Conservation (phyloP, 495 filamentous ascomycete genomes). For the Annulohypoxylon nitens region DNA sequence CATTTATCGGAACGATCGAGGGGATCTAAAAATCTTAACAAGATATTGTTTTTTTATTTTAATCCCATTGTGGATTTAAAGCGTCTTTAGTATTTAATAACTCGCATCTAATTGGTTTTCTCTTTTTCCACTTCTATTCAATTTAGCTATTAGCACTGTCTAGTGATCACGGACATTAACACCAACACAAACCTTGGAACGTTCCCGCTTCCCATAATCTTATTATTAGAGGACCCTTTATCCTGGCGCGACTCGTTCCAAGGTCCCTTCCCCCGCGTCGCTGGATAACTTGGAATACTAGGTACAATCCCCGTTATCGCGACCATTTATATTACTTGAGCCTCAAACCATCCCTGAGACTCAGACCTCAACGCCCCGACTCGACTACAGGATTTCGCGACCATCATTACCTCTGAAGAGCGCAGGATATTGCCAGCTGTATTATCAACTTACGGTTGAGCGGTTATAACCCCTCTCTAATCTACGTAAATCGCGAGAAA, state of each 20-base stretch:
- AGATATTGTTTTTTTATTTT: neutral
- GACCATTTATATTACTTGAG: slow-evolving; percentile 25
- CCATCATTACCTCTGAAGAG: neutral
- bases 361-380: slow-evolving; percentile 20
- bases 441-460: slow-evolving; percentile 24
- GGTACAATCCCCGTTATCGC: slow-evolving; percentile 26
- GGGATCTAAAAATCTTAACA: neutral
- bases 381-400: slow-evolving; percentile 10
- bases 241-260: slow-evolving; percentile 37
- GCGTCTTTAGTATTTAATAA: neutral
- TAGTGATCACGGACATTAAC: neutral
- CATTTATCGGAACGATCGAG: neutral
- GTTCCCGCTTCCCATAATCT: slow-evolving; percentile 2
- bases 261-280: slow-evolving; percentile 38
- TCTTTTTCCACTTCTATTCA: neutral
- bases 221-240: neutral
- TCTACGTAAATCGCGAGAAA: slow-evolving; percentile 3
- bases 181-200: neutral
- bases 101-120: neutral
- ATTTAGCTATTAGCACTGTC: too few species aligned
- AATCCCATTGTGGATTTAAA: slow-evolving; percentile 6
- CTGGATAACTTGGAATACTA: slow-evolving; percentile 15
- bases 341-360: slow-evolving; percentile 31
- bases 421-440: neutral
- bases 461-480: slow-evolving; percentile 2